phyloP scores from a whole-genome alignment of 345 rosid species.

The Viola odorata region DNA sequence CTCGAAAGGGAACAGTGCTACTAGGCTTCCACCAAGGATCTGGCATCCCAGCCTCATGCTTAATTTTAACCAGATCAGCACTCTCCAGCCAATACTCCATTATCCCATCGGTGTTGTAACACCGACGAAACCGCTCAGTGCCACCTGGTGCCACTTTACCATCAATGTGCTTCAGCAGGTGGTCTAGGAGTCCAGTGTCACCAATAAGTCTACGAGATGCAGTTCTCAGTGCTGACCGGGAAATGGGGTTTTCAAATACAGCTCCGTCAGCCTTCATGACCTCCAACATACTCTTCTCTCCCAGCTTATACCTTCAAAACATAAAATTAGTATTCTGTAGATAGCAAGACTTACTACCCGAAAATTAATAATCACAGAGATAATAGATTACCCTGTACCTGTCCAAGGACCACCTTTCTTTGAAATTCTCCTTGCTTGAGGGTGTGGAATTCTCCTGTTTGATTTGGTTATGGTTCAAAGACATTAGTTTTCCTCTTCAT shows the following conservation, averaged over 20 bases:
- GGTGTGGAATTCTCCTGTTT: conserved; percentile 20
- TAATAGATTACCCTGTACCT: conserved; percentile 35
- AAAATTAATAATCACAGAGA: not conserved
- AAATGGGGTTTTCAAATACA: conserved; percentile 54
- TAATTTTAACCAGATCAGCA: conserved; percentile 59
- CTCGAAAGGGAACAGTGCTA: conserved; percentile 25
- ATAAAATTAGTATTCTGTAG: not conserved
- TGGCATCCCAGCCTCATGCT: conserved; percentile 55
- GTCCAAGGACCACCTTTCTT: conserved; percentile 60
- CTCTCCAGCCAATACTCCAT: conserved; percentile 95
- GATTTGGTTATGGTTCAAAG: conserved; percentile 17
- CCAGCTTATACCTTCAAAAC: conserved; percentile 54
- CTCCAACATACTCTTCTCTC: conserved; percentile 59
- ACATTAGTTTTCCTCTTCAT: conserved; percentile 11
- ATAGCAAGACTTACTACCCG: conserved; percentile 4
- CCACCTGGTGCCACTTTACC: conserved; percentile 88
- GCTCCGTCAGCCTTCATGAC: conserved; percentile 76
- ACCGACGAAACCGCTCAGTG: conserved; percentile 70
- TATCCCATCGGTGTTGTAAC: conserved; percentile 68
- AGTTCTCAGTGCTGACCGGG: conserved; percentile 49
- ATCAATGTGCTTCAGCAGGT: conserved; percentile 81
- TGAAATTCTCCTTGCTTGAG: conserved; percentile 11
- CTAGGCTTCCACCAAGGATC: conserved; percentile 57
- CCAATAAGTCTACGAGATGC: conserved; percentile 68
- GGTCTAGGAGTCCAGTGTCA: conserved; percentile 95